Percentiles rank a stretch among this genome's conserved stretches.
Conservation (phyloP, 345 rosid genomes). For the Hibiscus tridactylites region DNA sequence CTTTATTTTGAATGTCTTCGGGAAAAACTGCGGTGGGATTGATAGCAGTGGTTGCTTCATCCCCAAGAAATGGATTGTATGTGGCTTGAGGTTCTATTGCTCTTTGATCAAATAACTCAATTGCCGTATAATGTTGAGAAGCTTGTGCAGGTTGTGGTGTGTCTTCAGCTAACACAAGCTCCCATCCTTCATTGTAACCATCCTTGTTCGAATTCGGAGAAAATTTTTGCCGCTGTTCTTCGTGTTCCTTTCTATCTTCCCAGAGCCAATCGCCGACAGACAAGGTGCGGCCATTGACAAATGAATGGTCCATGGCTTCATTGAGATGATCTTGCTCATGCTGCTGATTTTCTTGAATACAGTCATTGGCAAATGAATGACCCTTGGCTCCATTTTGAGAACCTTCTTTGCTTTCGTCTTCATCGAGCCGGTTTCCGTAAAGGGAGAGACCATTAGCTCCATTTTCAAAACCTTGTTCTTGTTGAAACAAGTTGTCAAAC, state of each 20-base stretch:
- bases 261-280: background rate
- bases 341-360: no score
- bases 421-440: background rate
- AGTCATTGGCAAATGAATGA: no score
- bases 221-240: background rate
- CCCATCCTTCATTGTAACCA: conserved; percentile 39
- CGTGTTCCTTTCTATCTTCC: background rate
- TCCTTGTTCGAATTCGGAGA: background rate
- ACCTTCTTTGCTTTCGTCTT: no score
- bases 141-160: conserved; percentile 21
- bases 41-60: background rate
- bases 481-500: no score
- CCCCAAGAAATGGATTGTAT: no score
- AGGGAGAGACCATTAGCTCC: background rate
- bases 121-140: background rate
- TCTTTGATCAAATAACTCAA: background rate
- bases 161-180: conserved; percentile 37
- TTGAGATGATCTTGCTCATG: no score
- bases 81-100: background rate
- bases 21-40: conserved; percentile 5
- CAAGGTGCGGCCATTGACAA: background rate
- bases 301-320: no score
- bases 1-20: no score
- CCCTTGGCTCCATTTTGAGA: no score
- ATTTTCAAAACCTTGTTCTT: background rate